Percentiles rank a stretch among this genome's conserved stretches.
phyloP scores from a whole-genome alignment of 495 filamentous ascomycete genomes.

The Lasiosphaeria hispida region DNA sequence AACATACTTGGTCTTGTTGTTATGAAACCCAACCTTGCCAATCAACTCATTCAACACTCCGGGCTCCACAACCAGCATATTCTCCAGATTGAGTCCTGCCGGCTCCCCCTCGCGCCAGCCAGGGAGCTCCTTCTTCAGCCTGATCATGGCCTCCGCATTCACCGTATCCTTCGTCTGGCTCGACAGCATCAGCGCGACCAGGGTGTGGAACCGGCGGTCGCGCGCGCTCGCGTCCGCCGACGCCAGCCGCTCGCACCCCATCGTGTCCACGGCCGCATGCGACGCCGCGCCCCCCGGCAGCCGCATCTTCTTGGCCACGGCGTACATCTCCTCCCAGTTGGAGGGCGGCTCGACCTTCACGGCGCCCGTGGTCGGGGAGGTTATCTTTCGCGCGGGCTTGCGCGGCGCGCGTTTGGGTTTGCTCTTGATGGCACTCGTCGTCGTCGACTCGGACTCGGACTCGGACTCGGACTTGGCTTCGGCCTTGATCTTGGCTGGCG shows the following conservation, averaged over 20 bases:
- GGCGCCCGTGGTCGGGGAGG: constrained; percentile 53
- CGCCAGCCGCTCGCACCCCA: constrained; percentile 88
- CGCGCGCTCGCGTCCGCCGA: constrained; percentile 47
- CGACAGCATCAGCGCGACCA: constrained; percentile 93
- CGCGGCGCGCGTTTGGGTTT: constrained; percentile 37
- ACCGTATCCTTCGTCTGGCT: constrained; percentile 96
- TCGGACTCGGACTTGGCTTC: constrained; percentile 16
- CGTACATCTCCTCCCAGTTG: constrained; percentile 84
- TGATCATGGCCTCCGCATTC: constrained; percentile 78
- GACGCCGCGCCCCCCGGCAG: constrained; percentile 58
- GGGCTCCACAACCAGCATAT: constrained; percentile 72
- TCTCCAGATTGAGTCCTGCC: constrained; percentile 66
- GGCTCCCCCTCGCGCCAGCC: constrained; percentile 35
- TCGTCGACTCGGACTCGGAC: constrained; percentile 9
- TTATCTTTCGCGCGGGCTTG: constrained; percentile 63
- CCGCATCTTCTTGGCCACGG: constrained; percentile 75
- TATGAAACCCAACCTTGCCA: constrained; percentile 85
- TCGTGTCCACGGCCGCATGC: constrained; percentile 88
- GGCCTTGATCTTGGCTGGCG: constrained; percentile 20
- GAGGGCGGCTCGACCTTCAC: constrained; percentile 63
- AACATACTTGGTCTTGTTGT: constrained; percentile 76
- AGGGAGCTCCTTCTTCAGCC: constrained; percentile 72
- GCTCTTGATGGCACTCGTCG: constrained; percentile 27
- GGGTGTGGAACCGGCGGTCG: constrained; percentile 84
- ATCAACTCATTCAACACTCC: constrained; percentile 75